Conservation (phyloP, 2,329 filamentous ascomycete species). For the Apiospora koreana region DNA sequence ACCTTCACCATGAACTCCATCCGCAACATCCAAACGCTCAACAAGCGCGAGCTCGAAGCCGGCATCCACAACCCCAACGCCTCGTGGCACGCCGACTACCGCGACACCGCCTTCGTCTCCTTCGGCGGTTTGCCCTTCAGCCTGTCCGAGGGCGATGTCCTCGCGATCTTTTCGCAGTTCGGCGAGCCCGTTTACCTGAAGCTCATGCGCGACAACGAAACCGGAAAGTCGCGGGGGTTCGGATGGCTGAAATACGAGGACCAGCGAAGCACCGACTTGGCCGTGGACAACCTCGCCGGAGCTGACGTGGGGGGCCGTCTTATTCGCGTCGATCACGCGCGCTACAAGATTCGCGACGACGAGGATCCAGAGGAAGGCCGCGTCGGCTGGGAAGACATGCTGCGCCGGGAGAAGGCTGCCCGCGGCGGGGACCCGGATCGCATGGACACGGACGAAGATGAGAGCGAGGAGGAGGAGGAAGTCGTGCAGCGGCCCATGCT, state of each 20-base stretch:
- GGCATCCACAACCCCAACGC: constrained; percentile 65
- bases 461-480: constrained; percentile 42
- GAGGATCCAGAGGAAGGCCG: constrained; percentile 63
- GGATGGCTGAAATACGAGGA: constrained; percentile 98
- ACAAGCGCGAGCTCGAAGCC: constrained; percentile 91
- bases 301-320: constrained; percentile 79
- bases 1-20: constrained; percentile 80
- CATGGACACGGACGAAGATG: constrained; percentile 27
- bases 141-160: constrained; percentile 90
- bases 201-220: constrained; percentile 91
- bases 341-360: constrained; percentile 87
- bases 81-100: constrained; percentile 97
- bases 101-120: constrained; percentile 95
- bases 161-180: constrained; percentile 96
- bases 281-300: constrained; percentile 93
- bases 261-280: constrained; percentile 91
- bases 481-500: constrained; percentile 60
- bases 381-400: constrained; percentile 62
- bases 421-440: constrained; percentile 32
- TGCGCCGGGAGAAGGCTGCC: constrained; percentile 48
- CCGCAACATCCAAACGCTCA: constrained; percentile 87
- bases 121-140: constrained; percentile 93
- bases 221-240: constrained; percentile 92
- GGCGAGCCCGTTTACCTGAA: constrained; percentile 94
- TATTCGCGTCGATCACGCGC: constrained; percentile 86